Conservation (phyloP, 1,284 basidiomycete genomes). For the Tilletia setariae region DNA sequence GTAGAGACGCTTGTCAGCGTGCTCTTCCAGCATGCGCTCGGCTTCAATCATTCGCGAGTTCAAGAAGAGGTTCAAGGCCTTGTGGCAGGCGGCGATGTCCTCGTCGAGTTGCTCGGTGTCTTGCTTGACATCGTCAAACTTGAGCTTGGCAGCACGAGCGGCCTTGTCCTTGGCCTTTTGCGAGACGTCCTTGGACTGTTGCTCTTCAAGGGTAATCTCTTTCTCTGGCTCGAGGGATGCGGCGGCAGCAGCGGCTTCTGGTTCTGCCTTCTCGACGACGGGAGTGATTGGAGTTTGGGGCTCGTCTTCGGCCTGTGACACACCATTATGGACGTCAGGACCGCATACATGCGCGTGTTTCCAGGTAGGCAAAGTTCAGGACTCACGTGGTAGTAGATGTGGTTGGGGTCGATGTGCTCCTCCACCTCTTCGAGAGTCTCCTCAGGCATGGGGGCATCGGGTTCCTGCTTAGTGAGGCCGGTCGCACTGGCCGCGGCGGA, state of each 20-base stretch:
- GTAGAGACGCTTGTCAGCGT: conserved; percentile 47
- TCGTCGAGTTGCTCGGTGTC: conserved; percentile 31
- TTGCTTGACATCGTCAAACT: conserved; percentile 36
- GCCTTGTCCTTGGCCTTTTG: conserved; percentile 43
- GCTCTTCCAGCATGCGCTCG: conserved; percentile 40
- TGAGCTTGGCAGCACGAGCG: conserved; percentile 42
- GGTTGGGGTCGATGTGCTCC: conserved; percentile 14
- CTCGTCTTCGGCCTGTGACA: background rate
- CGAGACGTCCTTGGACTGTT: background rate
- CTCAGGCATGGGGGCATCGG: conserved; percentile 11
- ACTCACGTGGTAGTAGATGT: conserved; percentile 16
- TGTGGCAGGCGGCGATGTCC: conserved; percentile 39
- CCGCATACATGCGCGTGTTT: background rate
- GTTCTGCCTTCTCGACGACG: background rate
- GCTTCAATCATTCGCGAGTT: conserved; percentile 53
- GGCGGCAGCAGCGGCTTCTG: background rate
- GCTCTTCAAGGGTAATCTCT: background rate
- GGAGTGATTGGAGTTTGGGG: background rate
- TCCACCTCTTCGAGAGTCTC: conserved; percentile 11
- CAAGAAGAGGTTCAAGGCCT: conserved; percentile 51
- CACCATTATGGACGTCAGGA: background rate
- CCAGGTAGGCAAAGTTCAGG: background rate
- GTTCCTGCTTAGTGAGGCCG: background rate
- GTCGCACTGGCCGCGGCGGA: background rate
- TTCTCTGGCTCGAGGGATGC: background rate